Conservation (phyloP, 2,329 filamentous ascomycete species). For the Pseudocercospora fuligena region DNA sequence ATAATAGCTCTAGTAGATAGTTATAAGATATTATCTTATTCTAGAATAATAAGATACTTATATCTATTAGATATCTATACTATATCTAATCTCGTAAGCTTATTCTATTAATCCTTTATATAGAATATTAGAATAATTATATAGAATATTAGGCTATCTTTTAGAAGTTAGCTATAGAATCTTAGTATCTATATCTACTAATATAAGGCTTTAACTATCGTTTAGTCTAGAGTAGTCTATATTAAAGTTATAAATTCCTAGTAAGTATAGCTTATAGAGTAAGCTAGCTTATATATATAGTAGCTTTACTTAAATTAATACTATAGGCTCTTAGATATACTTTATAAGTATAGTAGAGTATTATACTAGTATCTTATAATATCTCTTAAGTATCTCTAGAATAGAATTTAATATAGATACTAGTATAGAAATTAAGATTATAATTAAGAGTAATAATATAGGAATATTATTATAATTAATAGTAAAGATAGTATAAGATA, state of each 20-base stretch:
- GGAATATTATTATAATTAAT: no score
- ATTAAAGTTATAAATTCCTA: neutral
- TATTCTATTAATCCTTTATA: neutral
- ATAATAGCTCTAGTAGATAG: neutral
- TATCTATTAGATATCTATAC: neutral
- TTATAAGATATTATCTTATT: neutral
- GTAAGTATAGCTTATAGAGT: neutral
- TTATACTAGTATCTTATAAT: no score
- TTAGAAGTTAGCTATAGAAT: no score
- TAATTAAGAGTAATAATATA: slow-evolving; percentile 1
- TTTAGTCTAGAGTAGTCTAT: neutral
- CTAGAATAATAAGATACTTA: neutral
- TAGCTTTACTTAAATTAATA: slow-evolving; percentile 11
- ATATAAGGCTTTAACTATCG: neutral
- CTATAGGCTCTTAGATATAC: no score
- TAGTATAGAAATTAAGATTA: slow-evolving; percentile 15
- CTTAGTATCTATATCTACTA: neutral
- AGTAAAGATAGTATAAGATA: no score
- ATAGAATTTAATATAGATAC: no score
- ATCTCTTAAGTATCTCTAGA: no score
- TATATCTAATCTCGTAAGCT: neutral
- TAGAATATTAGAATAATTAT: neutral
- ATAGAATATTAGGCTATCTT: no score
- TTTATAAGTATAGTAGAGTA: no score
- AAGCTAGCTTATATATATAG: slow-evolving; percentile 9